Conservation (phyloP, 2,329 filamentous ascomycete species). For the Biscogniauxia marginata region DNA sequence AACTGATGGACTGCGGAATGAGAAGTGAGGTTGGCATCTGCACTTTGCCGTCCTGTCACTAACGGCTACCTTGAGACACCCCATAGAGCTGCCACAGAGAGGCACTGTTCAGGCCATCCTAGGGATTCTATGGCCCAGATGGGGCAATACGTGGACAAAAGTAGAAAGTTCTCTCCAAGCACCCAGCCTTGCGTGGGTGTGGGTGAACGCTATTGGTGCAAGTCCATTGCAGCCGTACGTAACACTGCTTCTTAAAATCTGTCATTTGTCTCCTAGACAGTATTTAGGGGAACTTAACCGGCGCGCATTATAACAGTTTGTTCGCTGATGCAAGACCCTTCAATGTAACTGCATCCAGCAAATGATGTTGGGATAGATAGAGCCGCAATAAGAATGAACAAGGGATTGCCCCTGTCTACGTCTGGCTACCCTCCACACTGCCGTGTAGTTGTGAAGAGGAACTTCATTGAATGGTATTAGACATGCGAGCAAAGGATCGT, state of each 20-base stretch:
- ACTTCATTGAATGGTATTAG: neutral
- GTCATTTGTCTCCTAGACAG: neutral
- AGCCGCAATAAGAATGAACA: conserved; percentile 15
- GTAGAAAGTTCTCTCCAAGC: conserved; percentile 2
- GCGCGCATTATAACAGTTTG: conserved; percentile 4
- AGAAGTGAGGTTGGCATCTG: conserved; percentile 20
- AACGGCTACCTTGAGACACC: conserved; percentile 3
- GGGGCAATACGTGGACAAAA: conserved; percentile 7
- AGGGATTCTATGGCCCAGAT: conserved; percentile 4
- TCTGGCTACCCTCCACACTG: conserved; percentile 8
- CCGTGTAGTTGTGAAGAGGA: neutral
- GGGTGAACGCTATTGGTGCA: conserved; percentile 5
- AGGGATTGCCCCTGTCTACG: conserved; percentile 15
- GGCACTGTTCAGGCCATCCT: conserved; percentile 1
- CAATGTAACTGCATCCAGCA: neutral
- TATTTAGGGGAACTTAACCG: conserved; percentile 3
- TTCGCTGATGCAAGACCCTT: conserved; percentile 5
- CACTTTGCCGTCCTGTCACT: conserved; percentile 19
- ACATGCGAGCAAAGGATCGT: conserved; percentile 11
- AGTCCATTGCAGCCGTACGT: conserved; percentile 7
- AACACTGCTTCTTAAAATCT: conserved; percentile 7
- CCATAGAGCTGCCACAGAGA: neutral
- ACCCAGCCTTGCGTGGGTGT: neutral
- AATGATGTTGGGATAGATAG: conserved; percentile 7
- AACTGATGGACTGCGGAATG: conserved; percentile 14